A percentile compares a stretch with the other conserved stretches of the same genome.
Conservation (phyloP, 148 eudicot species). For the Rhododendron mucronatum region DNA sequence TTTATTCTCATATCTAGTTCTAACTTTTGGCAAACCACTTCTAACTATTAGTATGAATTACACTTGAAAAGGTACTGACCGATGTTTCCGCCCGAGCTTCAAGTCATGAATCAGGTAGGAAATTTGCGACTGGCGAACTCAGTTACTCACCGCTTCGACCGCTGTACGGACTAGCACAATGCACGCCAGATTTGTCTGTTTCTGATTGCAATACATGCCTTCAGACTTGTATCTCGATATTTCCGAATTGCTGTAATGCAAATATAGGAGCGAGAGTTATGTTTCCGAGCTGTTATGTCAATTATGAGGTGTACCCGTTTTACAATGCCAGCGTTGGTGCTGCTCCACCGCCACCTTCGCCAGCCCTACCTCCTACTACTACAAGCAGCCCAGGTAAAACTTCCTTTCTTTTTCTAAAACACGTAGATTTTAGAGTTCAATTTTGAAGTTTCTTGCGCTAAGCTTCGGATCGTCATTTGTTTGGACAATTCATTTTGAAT, state of each 20-base stretch:
- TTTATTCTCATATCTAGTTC: not conserved
- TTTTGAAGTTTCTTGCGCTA: not conserved
- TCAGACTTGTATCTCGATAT: not conserved
- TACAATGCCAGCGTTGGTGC: not conserved
- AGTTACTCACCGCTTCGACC: not conserved
- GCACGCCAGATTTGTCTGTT: not conserved
- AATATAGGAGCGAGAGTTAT: not conserved
- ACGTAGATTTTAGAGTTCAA: not conserved
- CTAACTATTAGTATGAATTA: not conserved
- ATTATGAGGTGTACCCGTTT: not conserved
- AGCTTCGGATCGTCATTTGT: not conserved
- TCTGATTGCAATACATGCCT: not conserved
- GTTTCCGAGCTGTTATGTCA: not conserved
- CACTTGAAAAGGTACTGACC: not conserved
- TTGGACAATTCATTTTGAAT: not conserved
- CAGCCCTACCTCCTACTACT: not conserved
- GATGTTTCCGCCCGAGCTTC: not conserved
- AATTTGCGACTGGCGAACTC: not conserved
- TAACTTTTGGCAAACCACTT: not conserved
- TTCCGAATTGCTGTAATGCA: not conserved
- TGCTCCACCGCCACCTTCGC: not conserved
- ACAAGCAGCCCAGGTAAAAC: not conserved
- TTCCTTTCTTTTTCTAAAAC: too few relatives aligned
- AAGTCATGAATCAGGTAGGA: not conserved
- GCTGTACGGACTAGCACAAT: not conserved